These are phyloP conservation scores for Phytophthora aleatoria DNA, from an alignment of 352 stramenopile species.

Conservation along the genomic window DNA sequence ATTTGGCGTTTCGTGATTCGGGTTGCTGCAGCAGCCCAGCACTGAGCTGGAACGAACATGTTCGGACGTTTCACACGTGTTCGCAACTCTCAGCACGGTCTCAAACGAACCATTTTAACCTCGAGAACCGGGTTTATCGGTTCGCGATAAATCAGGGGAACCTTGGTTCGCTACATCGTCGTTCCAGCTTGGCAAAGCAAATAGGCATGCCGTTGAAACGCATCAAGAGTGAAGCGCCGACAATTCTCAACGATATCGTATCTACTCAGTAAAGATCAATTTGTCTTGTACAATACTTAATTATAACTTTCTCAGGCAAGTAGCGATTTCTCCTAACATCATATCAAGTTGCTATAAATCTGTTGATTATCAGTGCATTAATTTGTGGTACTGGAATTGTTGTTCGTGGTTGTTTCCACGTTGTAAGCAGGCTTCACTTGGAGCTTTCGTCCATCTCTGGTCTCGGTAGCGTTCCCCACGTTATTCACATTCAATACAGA, in stretches of 20 bases:
- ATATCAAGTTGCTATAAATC: too few relatives aligned
- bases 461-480: too few relatives aligned
- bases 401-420: background rate
- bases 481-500: background rate
- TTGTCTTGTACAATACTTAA: too few relatives aligned
- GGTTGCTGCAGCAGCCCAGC: too few relatives aligned
- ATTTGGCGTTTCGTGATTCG: too few relatives aligned
- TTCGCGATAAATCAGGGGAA: background rate
- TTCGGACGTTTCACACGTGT: background rate
- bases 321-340: too few relatives aligned
- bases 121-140: background rate
- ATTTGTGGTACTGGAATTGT: background rate
- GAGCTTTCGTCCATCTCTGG: background rate
- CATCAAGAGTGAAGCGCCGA: too few relatives aligned
- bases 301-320: too few relatives aligned
- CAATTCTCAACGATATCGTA: too few relatives aligned
- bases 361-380: background rate
- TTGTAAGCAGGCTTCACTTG: background rate
- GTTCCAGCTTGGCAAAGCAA: background rate
- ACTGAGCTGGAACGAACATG: background rate
- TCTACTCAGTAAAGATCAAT: too few relatives aligned
- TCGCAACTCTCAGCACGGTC: background rate
- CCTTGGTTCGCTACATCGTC: background rate
- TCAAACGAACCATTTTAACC: background rate
- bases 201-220: too few relatives aligned